Conservation (phyloP, 2,329 filamentous ascomycete genomes). For the Botrytis deweyae region DNA sequence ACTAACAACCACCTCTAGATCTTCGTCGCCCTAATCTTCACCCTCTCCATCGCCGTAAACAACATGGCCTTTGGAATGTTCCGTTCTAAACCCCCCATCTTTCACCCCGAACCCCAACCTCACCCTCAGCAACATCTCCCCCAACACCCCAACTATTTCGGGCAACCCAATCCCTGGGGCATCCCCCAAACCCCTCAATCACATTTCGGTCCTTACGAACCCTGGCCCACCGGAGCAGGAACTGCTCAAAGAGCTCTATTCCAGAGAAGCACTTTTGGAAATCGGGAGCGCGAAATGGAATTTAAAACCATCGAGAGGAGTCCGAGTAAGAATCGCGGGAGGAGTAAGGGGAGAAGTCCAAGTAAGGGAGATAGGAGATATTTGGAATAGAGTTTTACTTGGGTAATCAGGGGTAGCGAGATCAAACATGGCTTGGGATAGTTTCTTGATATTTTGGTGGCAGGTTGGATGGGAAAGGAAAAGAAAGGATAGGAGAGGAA, state of each 20-base stretch:
- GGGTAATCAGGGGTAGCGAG: not conserved
- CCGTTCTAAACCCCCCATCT: constrained; percentile 30
- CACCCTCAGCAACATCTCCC: constrained; percentile 31
- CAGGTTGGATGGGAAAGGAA: not conserved
- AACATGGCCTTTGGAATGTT: constrained; percentile 48
- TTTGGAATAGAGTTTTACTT: constrained; percentile 12
- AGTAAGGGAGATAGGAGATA: constrained; percentile 33
- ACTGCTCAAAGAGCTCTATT: constrained; percentile 1
- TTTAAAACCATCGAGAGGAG: constrained; percentile 25
- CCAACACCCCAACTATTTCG: constrained; percentile 24
- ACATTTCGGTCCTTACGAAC: constrained; percentile 25
- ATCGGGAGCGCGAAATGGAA: not conserved
- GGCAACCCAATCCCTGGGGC: constrained; percentile 30
- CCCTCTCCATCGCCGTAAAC: constrained; percentile 51
- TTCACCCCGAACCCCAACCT: constrained; percentile 33
- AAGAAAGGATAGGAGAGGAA: not conserved
- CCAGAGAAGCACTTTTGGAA: not conserved
- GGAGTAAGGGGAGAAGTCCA: constrained; percentile 29
- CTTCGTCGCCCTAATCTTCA: constrained; percentile 51
- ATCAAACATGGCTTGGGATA: not conserved
- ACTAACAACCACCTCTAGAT: constrained; percentile 41
- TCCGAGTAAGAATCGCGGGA: constrained; percentile 34
- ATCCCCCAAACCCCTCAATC: constrained; percentile 18
- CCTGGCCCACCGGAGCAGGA: constrained; percentile 22
- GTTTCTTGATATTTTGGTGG: not conserved